A percentile compares a stretch with the other conserved stretches of the same genome.
phyloP scores from a whole-genome alignment of 2,329 filamentous ascomycete species.

The Colletotrichum sp. region DNA sequence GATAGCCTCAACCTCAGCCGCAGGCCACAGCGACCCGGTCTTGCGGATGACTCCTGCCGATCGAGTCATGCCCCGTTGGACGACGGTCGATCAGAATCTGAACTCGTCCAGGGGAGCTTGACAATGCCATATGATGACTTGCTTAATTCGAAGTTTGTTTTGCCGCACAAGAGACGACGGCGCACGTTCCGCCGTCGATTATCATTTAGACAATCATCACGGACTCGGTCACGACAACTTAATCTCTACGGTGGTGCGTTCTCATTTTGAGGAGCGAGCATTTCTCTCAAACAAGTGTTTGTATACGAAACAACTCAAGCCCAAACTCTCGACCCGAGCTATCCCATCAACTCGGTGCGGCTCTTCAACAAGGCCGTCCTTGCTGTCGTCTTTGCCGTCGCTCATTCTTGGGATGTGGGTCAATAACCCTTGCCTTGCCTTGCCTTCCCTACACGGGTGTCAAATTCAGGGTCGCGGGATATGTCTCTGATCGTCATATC shows the following conservation, averaged over 20 bases:
- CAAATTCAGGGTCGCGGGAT: not conserved
- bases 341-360: not conserved
- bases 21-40: not conserved
- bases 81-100: constrained; percentile 1
- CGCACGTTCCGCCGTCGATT: not conserved
- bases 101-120: not conserved
- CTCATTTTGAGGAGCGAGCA: not conserved
- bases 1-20: not conserved
- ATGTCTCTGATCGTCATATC: not conserved
- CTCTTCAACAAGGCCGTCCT: not conserved
- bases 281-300: not conserved
- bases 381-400: not conserved
- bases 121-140: not conserved
- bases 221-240: not conserved
- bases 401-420: not conserved
- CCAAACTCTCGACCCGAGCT: not conserved
- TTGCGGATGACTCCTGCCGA: not conserved
- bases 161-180: not conserved
- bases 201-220: not conserved
- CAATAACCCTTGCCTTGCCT: not conserved
- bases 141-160: constrained; percentile 1
- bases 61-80: constrained; percentile 4
- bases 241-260: not conserved
- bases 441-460: not conserved
- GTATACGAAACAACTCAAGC: not conserved